Percentiles rank a stretch among this genome's conserved stretches.
Conservation (phyloP, 179 eudicot species). For the Silene noctiflora region DNA sequence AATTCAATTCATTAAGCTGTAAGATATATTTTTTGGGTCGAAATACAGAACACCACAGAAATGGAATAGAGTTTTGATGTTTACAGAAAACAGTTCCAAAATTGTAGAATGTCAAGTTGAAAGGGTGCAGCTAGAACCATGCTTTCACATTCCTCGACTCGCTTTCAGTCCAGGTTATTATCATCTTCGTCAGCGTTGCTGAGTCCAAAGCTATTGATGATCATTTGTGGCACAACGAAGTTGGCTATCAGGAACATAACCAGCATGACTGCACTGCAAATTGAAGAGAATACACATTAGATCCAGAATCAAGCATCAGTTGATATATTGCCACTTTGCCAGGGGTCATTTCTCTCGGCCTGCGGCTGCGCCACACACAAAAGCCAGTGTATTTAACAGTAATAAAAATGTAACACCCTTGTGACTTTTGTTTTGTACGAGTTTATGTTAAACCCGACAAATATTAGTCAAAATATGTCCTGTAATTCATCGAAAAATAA, state of each 20-base stretch:
- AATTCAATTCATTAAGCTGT: conserved; percentile 17
- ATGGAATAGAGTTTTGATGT: conserved; percentile 20
- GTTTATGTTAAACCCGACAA: too few species aligned
- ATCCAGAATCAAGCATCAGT: neutral
- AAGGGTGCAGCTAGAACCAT: conserved; percentile 1
- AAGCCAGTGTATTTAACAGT: too few species aligned
- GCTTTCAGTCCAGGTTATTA: neutral
- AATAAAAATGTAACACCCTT: too few species aligned
- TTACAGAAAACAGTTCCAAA: conserved; percentile 1
- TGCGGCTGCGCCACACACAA: too few species aligned
- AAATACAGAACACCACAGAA: conserved; percentile 19
- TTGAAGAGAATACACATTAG: neutral
- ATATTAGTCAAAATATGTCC: too few species aligned
- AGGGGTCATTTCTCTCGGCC: too few species aligned
- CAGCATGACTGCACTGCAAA: conserved; percentile 28
- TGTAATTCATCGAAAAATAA: too few species aligned
- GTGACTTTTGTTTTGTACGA: too few species aligned
- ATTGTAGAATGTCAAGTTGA: neutral
- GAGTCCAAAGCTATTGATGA: conserved; percentile 5
- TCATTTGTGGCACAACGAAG: conserved; percentile 26
- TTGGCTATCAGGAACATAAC: conserved; percentile 23
- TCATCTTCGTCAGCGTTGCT: conserved; percentile 21
- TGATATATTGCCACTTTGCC: too few species aligned
- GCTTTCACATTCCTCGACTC: neutral
- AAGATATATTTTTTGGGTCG: conserved; percentile 18